phyloP scores from a whole-genome alignment of 441 rosid genomes.

The Croton laevigatus region DNA sequence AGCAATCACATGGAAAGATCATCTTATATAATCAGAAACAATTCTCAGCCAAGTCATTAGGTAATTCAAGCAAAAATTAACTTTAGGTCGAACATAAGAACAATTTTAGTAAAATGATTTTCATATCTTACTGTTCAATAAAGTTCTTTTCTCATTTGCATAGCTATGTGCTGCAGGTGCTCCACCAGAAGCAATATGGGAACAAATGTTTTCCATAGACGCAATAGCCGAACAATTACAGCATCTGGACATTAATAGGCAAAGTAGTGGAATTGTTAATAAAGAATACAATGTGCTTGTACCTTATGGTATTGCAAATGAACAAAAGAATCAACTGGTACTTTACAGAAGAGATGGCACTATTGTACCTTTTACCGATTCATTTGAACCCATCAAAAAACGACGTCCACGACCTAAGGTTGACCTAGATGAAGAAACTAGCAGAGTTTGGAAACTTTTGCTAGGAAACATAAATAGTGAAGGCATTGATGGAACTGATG shows the following conservation, averaged over 20 bases:
- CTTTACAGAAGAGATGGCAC: slow-evolving; percentile 49
- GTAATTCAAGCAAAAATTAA: slow-evolving; percentile 35
- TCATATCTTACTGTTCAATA: slow-evolving; percentile 7
- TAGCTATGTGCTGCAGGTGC: slow-evolving; percentile 44
- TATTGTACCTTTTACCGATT: slow-evolving; percentile 46
- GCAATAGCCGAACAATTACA: slow-evolving; percentile 43
- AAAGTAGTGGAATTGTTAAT: slow-evolving; percentile 23
- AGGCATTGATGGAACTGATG: slow-evolving; percentile 46
- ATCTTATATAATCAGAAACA: slow-evolving; percentile 31
- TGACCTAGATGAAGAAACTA: slow-evolving; percentile 85
- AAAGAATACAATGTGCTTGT: slow-evolving; percentile 49
- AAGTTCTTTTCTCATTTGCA: slow-evolving; percentile 18
- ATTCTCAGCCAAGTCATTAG: slow-evolving; percentile 33
- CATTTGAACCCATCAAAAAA: slow-evolving; percentile 44
- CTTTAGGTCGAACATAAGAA: neutral
- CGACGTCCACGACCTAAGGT: slow-evolving; percentile 71
- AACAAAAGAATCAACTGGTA: slow-evolving; percentile 52
- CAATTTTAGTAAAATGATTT: neutral
- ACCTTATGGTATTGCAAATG: slow-evolving; percentile 34
- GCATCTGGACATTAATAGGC: slow-evolving; percentile 42
- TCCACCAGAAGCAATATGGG: slow-evolving; percentile 33
- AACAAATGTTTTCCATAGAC: slow-evolving; percentile 30
- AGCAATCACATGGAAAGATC: slow-evolving; percentile 38
- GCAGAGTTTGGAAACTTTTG: slow-evolving; percentile 78
- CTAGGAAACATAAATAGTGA: slow-evolving; percentile 63